Evolutionary conservation across 345 rosid species (phyloP).

Genomic region (Salix suchowensis): DNA sequence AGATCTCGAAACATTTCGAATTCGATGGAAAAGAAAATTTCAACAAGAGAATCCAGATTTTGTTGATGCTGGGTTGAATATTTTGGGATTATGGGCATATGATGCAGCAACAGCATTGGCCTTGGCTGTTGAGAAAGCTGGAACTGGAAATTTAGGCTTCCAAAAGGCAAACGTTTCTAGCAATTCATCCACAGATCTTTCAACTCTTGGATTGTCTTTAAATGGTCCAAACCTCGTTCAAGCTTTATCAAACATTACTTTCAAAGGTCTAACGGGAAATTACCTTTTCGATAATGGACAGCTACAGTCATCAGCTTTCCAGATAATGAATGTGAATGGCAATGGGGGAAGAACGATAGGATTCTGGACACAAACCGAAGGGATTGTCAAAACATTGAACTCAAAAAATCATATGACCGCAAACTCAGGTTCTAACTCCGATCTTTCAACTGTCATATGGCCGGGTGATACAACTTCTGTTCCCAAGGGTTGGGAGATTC

Average conservation of each 20-base stretch:
- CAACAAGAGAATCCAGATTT: slow-evolving; percentile 13
- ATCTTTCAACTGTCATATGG: slow-evolving; percentile 32
- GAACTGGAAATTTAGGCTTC: background rate
- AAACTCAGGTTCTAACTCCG: background rate
- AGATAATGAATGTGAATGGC: slow-evolving; percentile 41
- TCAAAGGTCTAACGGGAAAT: slow-evolving; percentile 41
- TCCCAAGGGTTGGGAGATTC: slow-evolving; percentile 54
- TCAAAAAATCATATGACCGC: background rate
- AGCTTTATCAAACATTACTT: slow-evolving; percentile 18
- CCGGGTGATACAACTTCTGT: slow-evolving; percentile 31
- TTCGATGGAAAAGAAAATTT: slow-evolving; percentile 26
- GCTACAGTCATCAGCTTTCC: slow-evolving; percentile 28
- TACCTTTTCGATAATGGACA: slow-evolving; percentile 32
- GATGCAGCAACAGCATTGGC: slow-evolving; percentile 37
- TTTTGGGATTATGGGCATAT: slow-evolving; percentile 30
- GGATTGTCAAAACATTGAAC: background rate
- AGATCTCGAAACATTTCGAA: slow-evolving; percentile 11
- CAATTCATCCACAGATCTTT: slow-evolving; percentile 3
- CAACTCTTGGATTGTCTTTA: slow-evolving; percentile 13
- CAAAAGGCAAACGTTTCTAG: background rate
- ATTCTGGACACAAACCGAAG: slow-evolving; percentile 30
- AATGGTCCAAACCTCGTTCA: slow-evolving; percentile 24
- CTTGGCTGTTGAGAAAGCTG: slow-evolving; percentile 23
- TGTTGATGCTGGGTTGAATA: slow-evolving; percentile 2
- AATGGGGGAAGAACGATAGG: slow-evolving; percentile 27